A percentile compares a stretch with the other conserved stretches of the same genome.
Conservation (phyloP, 2,329 filamentous ascomycete species). For the Rachicladosporium sp. region DNA sequence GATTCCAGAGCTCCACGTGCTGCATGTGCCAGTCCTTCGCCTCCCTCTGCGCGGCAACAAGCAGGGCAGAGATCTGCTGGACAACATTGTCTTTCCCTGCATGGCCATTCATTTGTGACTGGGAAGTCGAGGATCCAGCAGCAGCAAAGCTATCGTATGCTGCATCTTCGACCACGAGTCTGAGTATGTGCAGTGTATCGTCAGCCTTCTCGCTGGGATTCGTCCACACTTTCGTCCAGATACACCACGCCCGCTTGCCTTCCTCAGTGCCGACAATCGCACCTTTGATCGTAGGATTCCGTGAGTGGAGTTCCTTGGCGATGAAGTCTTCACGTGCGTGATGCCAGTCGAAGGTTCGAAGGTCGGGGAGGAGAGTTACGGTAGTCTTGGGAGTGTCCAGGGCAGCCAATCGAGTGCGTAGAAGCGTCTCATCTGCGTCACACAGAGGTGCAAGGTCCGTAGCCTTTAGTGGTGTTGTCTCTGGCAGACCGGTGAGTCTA, state of each 20-base stretch:
- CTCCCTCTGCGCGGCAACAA: conserved; percentile 55
- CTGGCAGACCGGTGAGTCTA: conserved; percentile 6
- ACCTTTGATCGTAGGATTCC: conserved; percentile 52
- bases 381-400: conserved; percentile 26
- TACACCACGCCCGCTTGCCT: conserved; percentile 55
- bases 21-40: conserved; percentile 59
- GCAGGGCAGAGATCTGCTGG: conserved; percentile 47
- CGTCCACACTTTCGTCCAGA: conserved; percentile 56
- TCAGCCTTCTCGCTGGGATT: conserved; percentile 43
- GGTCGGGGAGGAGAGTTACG: conserved; percentile 57
- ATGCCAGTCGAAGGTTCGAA: conserved; percentile 62
- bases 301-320: conserved; percentile 48
- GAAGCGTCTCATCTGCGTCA: conserved; percentile 48
- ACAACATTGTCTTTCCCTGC: not conserved
- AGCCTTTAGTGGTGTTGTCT: conserved; percentile 36
- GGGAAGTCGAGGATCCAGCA: conserved; percentile 5
- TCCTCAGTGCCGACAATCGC: conserved; percentile 46
- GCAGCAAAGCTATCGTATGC: conserved; percentile 10
- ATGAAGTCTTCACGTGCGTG: conserved; percentile 73
- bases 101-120: too few species aligned
- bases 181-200: conserved; percentile 58
- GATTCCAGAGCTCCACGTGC: conserved; percentile 75
- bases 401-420: conserved; percentile 42
- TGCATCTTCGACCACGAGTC: conserved; percentile 52
- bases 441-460: conserved; percentile 52